These are phyloP conservation scores for Pestalotiopsis sp. DNA, from an alignment of 2,329 filamentous ascomycete species.

Conservation along the genomic window DNA sequence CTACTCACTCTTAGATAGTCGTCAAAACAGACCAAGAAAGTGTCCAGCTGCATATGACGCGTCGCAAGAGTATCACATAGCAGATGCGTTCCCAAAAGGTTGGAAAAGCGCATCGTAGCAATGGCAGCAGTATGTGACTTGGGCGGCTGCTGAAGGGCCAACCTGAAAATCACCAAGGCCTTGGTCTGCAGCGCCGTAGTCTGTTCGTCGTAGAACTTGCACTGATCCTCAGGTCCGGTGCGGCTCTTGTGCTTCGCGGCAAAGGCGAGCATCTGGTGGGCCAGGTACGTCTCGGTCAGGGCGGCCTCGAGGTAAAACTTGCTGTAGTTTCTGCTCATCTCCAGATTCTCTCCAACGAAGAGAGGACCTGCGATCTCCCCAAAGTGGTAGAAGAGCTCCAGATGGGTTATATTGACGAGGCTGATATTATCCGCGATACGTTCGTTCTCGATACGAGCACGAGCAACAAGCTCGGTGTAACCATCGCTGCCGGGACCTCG, in stretches of 20 bases:
- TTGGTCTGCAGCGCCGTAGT: neutral
- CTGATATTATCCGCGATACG: neutral
- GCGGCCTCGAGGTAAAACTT: slow-evolving; percentile 1
- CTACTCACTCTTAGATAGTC: slow-evolving; percentile 2
- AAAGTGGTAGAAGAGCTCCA: slow-evolving; percentile 11
- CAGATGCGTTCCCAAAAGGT: slow-evolving; percentile 7
- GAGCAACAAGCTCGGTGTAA: too few species aligned
- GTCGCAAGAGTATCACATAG: slow-evolving; percentile 5
- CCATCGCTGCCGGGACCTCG: neutral
- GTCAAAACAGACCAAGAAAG: neutral
- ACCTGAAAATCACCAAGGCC: slow-evolving; percentile 5
- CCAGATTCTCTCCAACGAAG: slow-evolving; percentile 5
- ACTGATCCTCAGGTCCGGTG: neutral
- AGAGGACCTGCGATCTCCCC: neutral
- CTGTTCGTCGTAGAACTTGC: slow-evolving; percentile 6
- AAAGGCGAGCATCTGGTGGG: slow-evolving; percentile 12
- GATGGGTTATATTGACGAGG: slow-evolving; percentile 4
- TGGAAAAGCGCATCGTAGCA: slow-evolving; percentile 10
- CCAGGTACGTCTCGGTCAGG: slow-evolving; percentile 2
- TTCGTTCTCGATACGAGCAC: too few species aligned
- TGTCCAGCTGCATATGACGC: neutral
- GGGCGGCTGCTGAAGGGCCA: neutral
- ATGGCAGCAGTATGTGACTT: neutral
- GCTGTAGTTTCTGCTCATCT: neutral
- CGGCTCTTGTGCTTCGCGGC: slow-evolving; percentile 1